Evolutionary conservation across 495 filamentous ascomycete genomes (phyloP), one percentile per base, ranked within the genome.

Genomic region (Mycothermus thermophilus): DNA sequence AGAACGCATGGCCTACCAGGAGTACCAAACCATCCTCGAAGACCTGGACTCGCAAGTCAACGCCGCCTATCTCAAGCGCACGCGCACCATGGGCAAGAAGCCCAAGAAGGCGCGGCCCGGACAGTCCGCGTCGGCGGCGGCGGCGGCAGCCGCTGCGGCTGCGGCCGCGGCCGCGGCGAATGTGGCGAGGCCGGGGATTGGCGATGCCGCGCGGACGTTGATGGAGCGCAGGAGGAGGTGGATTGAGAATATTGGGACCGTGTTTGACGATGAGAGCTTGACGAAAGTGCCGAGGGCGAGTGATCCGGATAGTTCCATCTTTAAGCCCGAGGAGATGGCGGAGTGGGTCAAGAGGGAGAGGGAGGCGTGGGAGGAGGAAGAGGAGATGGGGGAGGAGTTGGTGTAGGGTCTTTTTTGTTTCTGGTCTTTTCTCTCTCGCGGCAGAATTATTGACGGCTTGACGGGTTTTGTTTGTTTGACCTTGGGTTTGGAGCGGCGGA

Each of bases 1-100:
- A 44, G 88, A 92, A 53, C 74, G 82, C 42, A 83, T 96, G 75
- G 92, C 90, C 2, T 72, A 83, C 53, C 90, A 96, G 44, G 90
- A 99, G 53, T 99, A 92, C 59, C 77, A 74, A 46, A 95, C 86
- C 43, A 99, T 99, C 50, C 77, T 88, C 39, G 90, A 99, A 48
- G 90, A 96, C 54, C 76, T 99, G 16, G 90, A 99, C 59, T 73
- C 75, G 34, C 90, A 99, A 57, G 88, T 99, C 32, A 83, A 95
- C 50, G 76, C 83, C 47, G 86, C 87, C 17, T 99, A 94, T 48
- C 75, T 92, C 24, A 96, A 96, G 65, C 80, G 90, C 26, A 93
- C 84, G n/a, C 79, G 90, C 19, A 93, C 82, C 3, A 76, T 95
- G 60, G 80, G 83, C 49, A 93, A 84, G 42, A 93, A 84, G 41